phyloP scores from a whole-genome alignment of 192 early-diverging fungal species.

The Spizellomyces punctatus region DNA sequence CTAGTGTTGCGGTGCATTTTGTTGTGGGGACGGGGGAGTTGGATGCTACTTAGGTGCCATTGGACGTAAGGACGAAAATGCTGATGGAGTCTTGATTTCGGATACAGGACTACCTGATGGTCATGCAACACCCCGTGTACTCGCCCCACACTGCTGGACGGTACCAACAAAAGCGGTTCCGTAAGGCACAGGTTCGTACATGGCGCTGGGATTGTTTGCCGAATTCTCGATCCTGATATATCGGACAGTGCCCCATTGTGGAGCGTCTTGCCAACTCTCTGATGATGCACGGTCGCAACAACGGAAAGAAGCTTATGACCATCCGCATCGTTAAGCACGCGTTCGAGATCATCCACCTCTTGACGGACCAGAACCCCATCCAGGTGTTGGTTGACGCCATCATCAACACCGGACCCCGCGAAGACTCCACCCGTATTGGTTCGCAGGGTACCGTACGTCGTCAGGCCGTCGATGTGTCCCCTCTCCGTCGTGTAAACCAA shows the following conservation, averaged over 20 bases:
- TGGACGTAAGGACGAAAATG: too few relatives aligned
- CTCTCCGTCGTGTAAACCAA: conserved; percentile 97
- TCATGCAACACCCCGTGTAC: conserved; percentile 86
- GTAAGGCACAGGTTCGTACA: conserved; percentile 86
- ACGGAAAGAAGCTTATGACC: conserved; percentile 99
- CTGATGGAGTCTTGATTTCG: background rate
- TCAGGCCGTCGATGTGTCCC: conserved; percentile 99
- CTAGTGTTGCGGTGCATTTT: background rate
- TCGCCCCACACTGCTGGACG: conserved; percentile 98
- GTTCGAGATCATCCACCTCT: conserved; percentile 98
- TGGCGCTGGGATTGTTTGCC: background rate
- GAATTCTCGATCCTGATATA: conserved; percentile 2
- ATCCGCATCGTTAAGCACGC: conserved; percentile 98
- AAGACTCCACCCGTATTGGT: conserved; percentile 99
- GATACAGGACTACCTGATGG: conserved; percentile 83
- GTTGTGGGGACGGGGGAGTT: background rate
- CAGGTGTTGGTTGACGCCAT: conserved; percentile 98
- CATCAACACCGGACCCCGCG: conserved; percentile 98
- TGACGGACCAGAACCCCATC: conserved; percentile 97
- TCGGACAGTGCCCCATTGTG: conserved; percentile 87
- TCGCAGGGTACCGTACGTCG: conserved; percentile 96
- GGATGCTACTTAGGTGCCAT: background rate
- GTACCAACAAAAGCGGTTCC: conserved; percentile 95
- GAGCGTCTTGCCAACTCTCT: conserved; percentile 98
- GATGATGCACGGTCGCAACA: conserved; percentile 99